Evolutionary conservation across 2,329 filamentous ascomycete species (phyloP).

Genomic region (Pseudogymnoascus sp.): DNA sequence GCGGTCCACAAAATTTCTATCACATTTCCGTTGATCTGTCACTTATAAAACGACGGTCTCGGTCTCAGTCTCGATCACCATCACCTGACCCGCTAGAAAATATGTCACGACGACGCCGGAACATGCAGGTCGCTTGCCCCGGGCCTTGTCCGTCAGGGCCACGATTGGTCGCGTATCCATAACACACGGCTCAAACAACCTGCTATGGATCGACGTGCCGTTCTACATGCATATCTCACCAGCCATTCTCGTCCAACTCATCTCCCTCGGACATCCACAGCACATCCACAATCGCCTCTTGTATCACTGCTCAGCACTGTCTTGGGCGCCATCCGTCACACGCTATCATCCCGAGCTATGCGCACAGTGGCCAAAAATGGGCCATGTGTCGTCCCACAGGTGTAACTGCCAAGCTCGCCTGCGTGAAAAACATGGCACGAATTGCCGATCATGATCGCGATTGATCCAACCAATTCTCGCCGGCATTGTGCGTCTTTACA

Average conservation of each 20-base stretch:
- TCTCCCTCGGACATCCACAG: background rate
- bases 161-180: background rate
- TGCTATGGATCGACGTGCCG: background rate
- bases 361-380: background rate
- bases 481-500: background rate
- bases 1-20: background rate
- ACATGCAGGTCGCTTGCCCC: background rate
- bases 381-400: background rate
- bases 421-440: constrained; percentile 1
- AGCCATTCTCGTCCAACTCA: background rate
- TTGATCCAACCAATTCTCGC: background rate
- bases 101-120: background rate
- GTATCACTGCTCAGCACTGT: background rate
- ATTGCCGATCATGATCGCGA: background rate
- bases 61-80: no score
- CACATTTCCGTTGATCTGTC: background rate
- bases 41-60: background rate
- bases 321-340: background rate
- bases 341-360: background rate
- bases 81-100: background rate
- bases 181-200: background rate
- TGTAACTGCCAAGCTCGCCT: background rate
- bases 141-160: background rate
- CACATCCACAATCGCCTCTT: background rate
- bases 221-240: background rate